These are phyloP conservation scores for Teunomyces aglyptinius DNA, from an alignment of 805 yeast species.

Conservation along the genomic window DNA sequence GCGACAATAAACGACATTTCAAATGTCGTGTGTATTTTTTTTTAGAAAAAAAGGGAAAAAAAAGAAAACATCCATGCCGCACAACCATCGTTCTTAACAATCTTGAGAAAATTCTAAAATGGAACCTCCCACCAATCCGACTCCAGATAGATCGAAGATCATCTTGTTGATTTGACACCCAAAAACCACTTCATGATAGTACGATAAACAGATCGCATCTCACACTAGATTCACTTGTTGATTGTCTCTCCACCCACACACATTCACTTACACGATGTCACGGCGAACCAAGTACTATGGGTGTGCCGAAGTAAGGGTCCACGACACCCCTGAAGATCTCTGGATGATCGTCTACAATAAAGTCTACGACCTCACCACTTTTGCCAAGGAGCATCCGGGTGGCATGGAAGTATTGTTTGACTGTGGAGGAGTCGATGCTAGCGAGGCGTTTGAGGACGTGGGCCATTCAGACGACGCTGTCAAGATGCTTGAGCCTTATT, in stretches of 20 bases:
- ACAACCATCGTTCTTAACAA: not conserved
- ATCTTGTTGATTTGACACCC: not conserved
- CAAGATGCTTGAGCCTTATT: conserved; percentile 28
- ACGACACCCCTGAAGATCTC: conserved; percentile 70
- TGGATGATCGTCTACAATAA: conserved; percentile 85
- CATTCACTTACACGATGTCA: not conserved
- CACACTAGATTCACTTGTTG: not conserved
- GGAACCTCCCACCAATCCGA: not conserved
- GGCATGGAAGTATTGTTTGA: conserved; percentile 69
- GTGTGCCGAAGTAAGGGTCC: conserved; percentile 62
- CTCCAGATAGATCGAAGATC: not conserved
- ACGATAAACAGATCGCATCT: not conserved
- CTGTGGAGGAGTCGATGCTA: conserved; percentile 77
- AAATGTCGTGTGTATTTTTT: too few species aligned
- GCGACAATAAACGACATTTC: not conserved
- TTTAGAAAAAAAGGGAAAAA: not conserved
- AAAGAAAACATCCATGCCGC: not conserved
- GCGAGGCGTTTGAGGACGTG: conserved; percentile 60
- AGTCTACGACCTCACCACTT: conserved; percentile 72
- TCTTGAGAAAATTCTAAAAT: not conserved
- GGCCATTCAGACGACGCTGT: conserved; percentile 37
- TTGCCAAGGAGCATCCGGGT: conserved; percentile 78
- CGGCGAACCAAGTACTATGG: not conserved
- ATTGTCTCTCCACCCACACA: not conserved
- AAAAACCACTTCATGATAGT: not conserved